Conservation (phyloP, 306 rosid genomes). For the Gynostemma pentaphyllum region DNA sequence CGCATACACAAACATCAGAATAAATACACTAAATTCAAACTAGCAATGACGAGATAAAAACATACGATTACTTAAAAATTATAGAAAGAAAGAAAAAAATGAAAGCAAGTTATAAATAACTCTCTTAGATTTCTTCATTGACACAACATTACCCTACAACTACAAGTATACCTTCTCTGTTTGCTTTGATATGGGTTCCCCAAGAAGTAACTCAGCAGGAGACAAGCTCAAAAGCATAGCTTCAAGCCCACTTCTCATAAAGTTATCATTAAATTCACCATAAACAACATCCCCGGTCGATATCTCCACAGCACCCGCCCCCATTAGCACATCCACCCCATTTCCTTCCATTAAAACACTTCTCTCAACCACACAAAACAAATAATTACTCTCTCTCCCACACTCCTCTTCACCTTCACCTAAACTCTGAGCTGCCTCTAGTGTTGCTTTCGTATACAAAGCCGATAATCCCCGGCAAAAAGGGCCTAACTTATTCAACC, state of each 20-base stretch:
- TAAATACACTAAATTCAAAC: background rate
- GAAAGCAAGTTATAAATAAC: background rate
- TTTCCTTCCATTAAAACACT: constrained; percentile 31
- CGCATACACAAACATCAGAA: background rate
- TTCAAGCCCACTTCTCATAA: constrained; percentile 68
- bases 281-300: constrained; percentile 74
- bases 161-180: constrained; percentile 68
- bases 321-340: constrained; percentile 50
- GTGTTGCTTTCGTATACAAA: constrained; percentile 73
- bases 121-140: background rate
- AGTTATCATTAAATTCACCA: constrained; percentile 57
- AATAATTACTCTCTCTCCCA: constrained; percentile 54
- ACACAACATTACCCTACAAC: background rate
- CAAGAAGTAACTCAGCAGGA: constrained; percentile 87
- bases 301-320: constrained; percentile 67
- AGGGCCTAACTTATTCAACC: constrained; percentile 59
- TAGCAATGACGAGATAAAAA: background rate
- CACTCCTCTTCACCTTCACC: constrained; percentile 68
- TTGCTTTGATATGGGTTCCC: constrained; percentile 62
- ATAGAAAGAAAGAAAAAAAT: background rate
- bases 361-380: constrained; percentile 75
- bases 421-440: constrained; percentile 67
- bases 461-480: constrained; percentile 75
- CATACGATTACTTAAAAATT: background rate
- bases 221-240: constrained; percentile 55